Evolutionary conservation across 2,329 filamentous ascomycete species (phyloP), one percentile per base, ranked within the genome.

Genomic region (Trichoderma breve): DNA sequence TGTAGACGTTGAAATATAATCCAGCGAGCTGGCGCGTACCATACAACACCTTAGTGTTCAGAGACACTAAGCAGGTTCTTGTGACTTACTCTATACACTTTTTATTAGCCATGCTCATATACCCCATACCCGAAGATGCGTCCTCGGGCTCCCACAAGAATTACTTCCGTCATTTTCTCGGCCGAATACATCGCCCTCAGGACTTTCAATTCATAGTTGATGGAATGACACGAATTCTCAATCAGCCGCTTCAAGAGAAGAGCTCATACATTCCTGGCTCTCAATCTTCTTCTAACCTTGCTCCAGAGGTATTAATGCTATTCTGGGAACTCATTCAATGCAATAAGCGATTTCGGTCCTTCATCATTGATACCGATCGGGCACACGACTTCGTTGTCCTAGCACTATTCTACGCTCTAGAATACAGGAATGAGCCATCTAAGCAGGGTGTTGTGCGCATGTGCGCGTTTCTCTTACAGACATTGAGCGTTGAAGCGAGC

Each of bases 201-300:
- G 96, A 99, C 80, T 98, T 99, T 78, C 96, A 99, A 80, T 99
- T 99, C 79, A 90, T 98, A 28, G 93, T 97, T 12, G 95, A 98
- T 79, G 95, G 95, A 63, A 97, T 98, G 91, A 95, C 92, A 0
- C 90, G 94, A 76, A 93, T 98, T 62, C 85, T 99, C 65, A 96
- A 97, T 76, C 95, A 98, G 76, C 95, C 95, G 28, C 90, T 98
- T 74, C 94, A 97, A 82, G 92, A 94, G 57, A 97, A 94, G 72
- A 89, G 89, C 12, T 95, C 95, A 1, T 98, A 97, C 80, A 89
- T 98, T 2, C 94, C 95, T 0, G 93, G 94, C 5, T 92, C 91
- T 51, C 93, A 97, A 77, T 89, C 92, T 62, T 89, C 92, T 0
- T 85, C 93, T 67, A 93, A 93, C 78, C 97, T 95, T 87, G 94